A percentile compares a stretch with the other conserved stretches of the same genome.
Conservation (phyloP, 2,329 filamentous ascomycete species). For the Onygenales sp. region DNA sequence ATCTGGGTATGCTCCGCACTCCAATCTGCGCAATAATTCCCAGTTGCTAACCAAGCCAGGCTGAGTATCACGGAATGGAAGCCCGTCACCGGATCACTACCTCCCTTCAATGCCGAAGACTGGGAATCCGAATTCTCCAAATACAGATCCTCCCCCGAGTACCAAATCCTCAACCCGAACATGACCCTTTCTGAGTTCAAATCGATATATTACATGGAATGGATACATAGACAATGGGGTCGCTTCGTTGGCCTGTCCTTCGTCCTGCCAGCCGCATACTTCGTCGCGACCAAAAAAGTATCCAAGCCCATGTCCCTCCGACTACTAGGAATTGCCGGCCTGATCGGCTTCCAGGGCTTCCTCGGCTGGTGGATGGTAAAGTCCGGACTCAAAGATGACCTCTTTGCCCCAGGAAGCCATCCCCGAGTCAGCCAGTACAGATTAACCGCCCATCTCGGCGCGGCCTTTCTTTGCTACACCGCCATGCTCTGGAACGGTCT, state of each 20-base stretch:
- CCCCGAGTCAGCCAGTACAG: slow-evolving; percentile 93
- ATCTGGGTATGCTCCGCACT: slow-evolving; percentile 59
- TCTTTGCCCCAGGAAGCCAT: slow-evolving; percentile 83
- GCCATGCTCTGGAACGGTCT: slow-evolving; percentile 91
- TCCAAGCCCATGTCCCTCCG: slow-evolving; percentile 67
- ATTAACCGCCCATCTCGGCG: slow-evolving; percentile 76
- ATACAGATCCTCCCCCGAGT: slow-evolving; percentile 89
- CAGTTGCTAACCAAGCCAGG: slow-evolving; percentile 36
- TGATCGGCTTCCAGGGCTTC: slow-evolving; percentile 91
- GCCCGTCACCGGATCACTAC: slow-evolving; percentile 85
- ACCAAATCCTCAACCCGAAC: slow-evolving; percentile 78
- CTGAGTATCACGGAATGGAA: slow-evolving; percentile 98
- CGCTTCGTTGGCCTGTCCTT: slow-evolving; percentile 85
- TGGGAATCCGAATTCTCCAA: slow-evolving; percentile 92
- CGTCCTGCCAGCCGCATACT: slow-evolving; percentile 78
- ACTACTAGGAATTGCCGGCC: slow-evolving; percentile 69
- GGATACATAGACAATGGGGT: slow-evolving; percentile 91
- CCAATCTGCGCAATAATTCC: background rate
- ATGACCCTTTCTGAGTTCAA: slow-evolving; percentile 95
- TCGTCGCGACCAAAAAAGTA: slow-evolving; percentile 70
- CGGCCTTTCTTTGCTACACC: slow-evolving; percentile 85
- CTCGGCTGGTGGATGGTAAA: slow-evolving; percentile 99
- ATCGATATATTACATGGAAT: slow-evolving; percentile 99
- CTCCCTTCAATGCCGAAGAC: slow-evolving; percentile 65
- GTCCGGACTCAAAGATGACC: slow-evolving; percentile 86